Base-by-base conservation (phyloP, 805 yeast genomes). In the Saturnispora galanensis region DNA sequence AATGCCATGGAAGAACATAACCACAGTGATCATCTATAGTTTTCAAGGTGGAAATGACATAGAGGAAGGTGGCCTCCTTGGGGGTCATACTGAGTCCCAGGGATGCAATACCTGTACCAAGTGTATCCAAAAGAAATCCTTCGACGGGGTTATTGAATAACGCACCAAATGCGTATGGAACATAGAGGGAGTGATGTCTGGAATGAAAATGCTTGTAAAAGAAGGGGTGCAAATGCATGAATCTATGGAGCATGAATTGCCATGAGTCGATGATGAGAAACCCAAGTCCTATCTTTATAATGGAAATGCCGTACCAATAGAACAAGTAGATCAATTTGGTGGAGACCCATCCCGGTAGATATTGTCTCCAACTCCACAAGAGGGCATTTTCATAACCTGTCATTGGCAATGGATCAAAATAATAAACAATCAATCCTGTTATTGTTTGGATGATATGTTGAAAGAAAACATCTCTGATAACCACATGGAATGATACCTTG, bases 1-100 rank as follows among this genome's bases (percentile, higher is more conserved):
- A 79, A 63, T 93, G 98, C 62, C 69, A 84, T 12, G 97, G 97
- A 45, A 93, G 69, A 28, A 89, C 79, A 63, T 90, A 93, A n/a
- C 98, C 98, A 64, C 97, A 93, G 65, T 93, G 98, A 63, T 93
- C 98, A 62, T 93, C 97, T 41, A 93, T 96, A 1, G 98, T 93
- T 64, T 93, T 93, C 75, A 93, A 64, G 2, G 98, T 93, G 12
- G 96, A 85, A 61, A 93, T 86, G 2, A 90, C 79, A 65, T 71
- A 93, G 45, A 93, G 67, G 10, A 83, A 52, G 17, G 84, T 67
- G 42, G 81, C 68, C 65, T 93, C 97, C 47, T 96, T 77, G 39
- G 87, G 84, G 3, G 84, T 67, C 50, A 93, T 68, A 2, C 73
- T 69, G 1, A 84, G 73, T 7, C 76, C 50, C 33, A 84, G 51